Base-by-base conservation (phyloP, 345 rosid species). In the Diplotaxis tenuifolia region DNA sequence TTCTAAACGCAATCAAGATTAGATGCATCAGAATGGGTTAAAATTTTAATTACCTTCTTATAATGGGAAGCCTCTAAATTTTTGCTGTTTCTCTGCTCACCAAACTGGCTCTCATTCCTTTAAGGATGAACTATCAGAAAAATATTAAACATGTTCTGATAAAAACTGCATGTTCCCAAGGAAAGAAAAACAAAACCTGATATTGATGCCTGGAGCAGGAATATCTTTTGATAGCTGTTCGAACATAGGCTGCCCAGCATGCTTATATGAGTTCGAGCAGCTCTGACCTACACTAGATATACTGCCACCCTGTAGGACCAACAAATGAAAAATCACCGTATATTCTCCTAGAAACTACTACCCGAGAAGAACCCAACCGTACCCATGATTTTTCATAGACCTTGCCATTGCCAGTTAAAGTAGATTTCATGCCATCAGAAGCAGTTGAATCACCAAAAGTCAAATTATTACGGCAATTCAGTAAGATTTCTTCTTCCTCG, bases 381-480 rank as follows among this genome's bases (percentile, higher is more conserved):
- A 74, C 80, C 75, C 45, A 81, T 76, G 83, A 79, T 74, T 76
- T 82, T 62, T 82, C 83, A 72, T 28, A 66, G 79, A 72, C 69
- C 71, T 83, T 42, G 50, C 2, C 18, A 42, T 42, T 85, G 83
- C 78, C 70, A 56, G 82, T 22, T 58, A 72, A 64, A 58, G 76
- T 50, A 34, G 82, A 55, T 65, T 78, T 80, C 40, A 62, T 78
- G 79, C 72, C 72, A 57, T 53, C 54, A 71, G 86, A 77, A 81
- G 69, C 78, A 82, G 85, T 62, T 42, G 81, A 72, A 78, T 65
- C 88, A 59, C 89, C 89, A 81, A 95, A 89, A 29, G 93, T 86
- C 68, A 87, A 85, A 76, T 29, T 57, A 75, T 89, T 92, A 28
- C 69, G 75, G 16, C 86, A 73, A 79, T 91, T 85, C 80, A 88